A percentile compares a stretch with the other conserved stretches of the same genome.
Conservation (phyloP, 1,284 basidiomycete genomes). For the Trichosporon inkin region DNA sequence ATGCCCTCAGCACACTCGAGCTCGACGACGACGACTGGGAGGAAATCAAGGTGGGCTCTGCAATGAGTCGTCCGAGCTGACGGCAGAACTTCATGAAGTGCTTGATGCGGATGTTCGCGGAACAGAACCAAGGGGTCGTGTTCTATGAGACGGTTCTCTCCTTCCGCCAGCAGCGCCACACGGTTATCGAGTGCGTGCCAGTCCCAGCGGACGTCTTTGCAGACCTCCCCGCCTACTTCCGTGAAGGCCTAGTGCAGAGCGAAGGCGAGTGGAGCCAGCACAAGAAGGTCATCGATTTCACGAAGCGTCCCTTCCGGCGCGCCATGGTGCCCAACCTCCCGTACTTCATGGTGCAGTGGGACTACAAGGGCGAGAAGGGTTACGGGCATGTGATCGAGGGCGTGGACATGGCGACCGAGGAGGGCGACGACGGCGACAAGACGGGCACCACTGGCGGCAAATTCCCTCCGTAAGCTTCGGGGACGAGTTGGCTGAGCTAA, state of each 20-base stretch:
- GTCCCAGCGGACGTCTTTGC: slow-evolving; percentile 79
- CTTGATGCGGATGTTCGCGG: slow-evolving; percentile 87
- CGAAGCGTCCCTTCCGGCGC: slow-evolving; percentile 75
- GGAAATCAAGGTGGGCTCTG: slow-evolving; percentile 68
- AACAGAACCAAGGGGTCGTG: slow-evolving; percentile 80
- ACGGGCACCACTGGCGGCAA: slow-evolving; percentile 81
- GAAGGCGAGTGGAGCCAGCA: slow-evolving; percentile 98
- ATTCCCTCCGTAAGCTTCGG: slow-evolving; percentile 67
- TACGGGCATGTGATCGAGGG: slow-evolving; percentile 98
- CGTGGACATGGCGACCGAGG: slow-evolving; percentile 61
- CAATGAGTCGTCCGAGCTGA: background rate
- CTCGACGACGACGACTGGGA: slow-evolving; percentile 98
- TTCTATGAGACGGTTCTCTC: slow-evolving; percentile 91
- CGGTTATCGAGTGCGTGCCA: slow-evolving; percentile 85
- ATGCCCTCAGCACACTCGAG: slow-evolving; percentile 85
- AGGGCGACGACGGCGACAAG: slow-evolving; percentile 77
- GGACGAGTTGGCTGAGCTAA: background rate
- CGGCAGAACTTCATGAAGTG: slow-evolving; percentile 97
- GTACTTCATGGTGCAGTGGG: slow-evolving; percentile 98
- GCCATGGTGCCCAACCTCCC: slow-evolving; percentile 94
- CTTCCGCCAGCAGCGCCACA: slow-evolving; percentile 82
- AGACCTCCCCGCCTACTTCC: slow-evolving; percentile 86
- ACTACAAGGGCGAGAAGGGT: slow-evolving; percentile 93
- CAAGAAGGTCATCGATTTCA: slow-evolving; percentile 92
- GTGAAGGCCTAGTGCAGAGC: slow-evolving; percentile 84